Base-by-base conservation (phyloP, 805 yeast genomes). In the Metschnikowia anglica region DNA sequence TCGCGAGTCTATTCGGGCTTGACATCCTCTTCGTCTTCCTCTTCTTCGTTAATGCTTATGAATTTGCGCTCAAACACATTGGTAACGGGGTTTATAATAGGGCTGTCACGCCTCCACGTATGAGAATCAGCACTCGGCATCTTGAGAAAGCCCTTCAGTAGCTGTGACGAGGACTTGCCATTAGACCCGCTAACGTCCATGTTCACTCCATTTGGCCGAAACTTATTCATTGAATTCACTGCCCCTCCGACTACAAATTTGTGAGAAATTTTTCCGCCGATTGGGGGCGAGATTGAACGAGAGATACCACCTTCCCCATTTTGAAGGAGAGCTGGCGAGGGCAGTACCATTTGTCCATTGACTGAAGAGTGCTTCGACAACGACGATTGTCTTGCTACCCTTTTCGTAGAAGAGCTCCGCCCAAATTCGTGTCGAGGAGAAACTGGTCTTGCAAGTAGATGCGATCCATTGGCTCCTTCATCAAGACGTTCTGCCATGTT, bases 261-360 rank as follows among this genome's bases (percentile, higher is more conserved):
- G n/a, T 17, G 39, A 2, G 21, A 5, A 3, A 8, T 8, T 18
- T 34, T 37, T 8, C 27, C 28, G 17, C 41, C 46, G 11, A 37
- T 15, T n/a, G 48, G 44, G 5, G 52, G 50, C 9, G 52, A 49
- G 4, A 41, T 26, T 3, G 46, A 33, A 8, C 46, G 38, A 11
- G 34, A 25, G 8, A 33, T 20, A 18, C 18, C 18, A 7, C 39
- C 36, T 12, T 34, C 36, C 8, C 34, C 21, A 20, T 21, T 25
- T 16, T 37, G 42, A 23, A 47, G 43, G n/a, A 43, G 20, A 9
- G 34, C 26, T 9, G 50, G 50, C 4, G 43, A 27, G 12, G 50
- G 50, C 2, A 40, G 41, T 19, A 30, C 23, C 20, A 46, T 28
- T 29, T 32, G 44, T 5, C 44, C 44, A 19, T 33, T 36, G 4